A percentile compares a stretch with the other conserved stretches of the same genome.
These are phyloP conservation scores for Psilocybe tampanensis DNA, from an alignment of 768 basidiomycete species.

Conservation along the genomic window DNA sequence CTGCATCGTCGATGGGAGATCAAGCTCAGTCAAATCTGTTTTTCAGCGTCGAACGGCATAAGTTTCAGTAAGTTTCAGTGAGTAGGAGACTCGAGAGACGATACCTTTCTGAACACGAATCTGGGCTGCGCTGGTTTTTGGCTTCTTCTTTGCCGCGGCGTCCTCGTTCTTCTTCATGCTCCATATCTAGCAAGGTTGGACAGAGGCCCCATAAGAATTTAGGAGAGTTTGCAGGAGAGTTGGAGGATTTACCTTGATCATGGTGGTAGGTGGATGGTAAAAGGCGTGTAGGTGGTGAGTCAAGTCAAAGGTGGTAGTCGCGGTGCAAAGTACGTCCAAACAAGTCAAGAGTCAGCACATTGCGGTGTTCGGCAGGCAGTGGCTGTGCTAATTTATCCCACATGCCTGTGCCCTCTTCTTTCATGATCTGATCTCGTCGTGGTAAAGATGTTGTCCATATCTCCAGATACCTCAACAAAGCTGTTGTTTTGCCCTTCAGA, in stretches of 20 bases:
- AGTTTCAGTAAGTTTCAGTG: not conserved
- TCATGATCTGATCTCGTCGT: too few species aligned
- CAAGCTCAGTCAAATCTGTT: constrained; percentile 93
- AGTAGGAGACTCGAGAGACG: constrained; percentile 11
- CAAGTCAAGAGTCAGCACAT: constrained; percentile 26
- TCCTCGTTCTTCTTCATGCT: constrained; percentile 99
- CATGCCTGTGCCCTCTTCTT: constrained; percentile 12
- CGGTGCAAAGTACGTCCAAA: constrained; percentile 25
- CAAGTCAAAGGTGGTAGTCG: constrained; percentile 36
- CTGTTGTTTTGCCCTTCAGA: not conserved
- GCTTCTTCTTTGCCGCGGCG: constrained; percentile 95
- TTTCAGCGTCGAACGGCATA: too few species aligned
- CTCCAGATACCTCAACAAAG: not conserved
- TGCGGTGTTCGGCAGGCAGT: constrained; percentile 19
- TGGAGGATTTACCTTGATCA: constrained; percentile 45
- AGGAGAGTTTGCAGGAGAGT: not conserved
- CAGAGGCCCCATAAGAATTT: constrained; percentile 1
- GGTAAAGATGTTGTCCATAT: not conserved
- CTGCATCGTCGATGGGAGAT: constrained; percentile 95
- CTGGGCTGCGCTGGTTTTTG: constrained; percentile 97
- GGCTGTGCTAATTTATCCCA: constrained; percentile 24
- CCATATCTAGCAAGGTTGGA: constrained; percentile 75
- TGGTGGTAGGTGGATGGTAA: constrained; percentile 30
- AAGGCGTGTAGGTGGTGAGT: constrained; percentile 32
- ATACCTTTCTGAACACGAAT: constrained; percentile 99